Evolutionary conservation across 129 eudicot genomes (phyloP).

Genomic region (Tagetes patula): DNA sequence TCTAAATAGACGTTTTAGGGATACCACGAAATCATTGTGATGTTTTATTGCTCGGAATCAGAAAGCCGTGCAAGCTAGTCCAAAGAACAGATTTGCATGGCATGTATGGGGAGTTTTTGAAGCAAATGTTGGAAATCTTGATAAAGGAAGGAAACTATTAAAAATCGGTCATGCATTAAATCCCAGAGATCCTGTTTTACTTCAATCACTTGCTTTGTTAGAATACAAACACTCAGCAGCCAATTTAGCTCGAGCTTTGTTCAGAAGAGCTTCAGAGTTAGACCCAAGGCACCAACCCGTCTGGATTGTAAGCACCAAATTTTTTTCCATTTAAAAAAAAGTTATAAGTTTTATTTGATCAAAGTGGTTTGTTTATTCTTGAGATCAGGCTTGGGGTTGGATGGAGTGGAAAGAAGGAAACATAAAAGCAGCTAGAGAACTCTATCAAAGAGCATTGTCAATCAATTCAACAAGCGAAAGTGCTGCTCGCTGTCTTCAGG

Average conservation of each 20-base stretch:
- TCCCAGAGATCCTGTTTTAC: slow-evolving; percentile 95
- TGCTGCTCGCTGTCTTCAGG: slow-evolving; percentile 99
- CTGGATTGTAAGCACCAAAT: slow-evolving; percentile 69
- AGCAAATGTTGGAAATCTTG: slow-evolving; percentile 65
- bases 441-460: slow-evolving; percentile 68
- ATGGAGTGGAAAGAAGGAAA: slow-evolving; percentile 99
- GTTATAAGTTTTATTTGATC: not conserved
- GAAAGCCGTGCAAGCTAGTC: slow-evolving; percentile 96
- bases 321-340: not conserved
- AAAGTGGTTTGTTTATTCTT: not conserved
- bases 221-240: slow-evolving; percentile 76
- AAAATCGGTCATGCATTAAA: slow-evolving; percentile 83
- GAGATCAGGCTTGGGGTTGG: slow-evolving; percentile 98
- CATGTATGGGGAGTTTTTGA: slow-evolving; percentile 98
- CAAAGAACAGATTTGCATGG: slow-evolving; percentile 98
- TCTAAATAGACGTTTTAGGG: slow-evolving; percentile 9
- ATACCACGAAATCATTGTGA: slow-evolving; percentile 21
- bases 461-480: slow-evolving; percentile 73
- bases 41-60: slow-evolving; percentile 35
- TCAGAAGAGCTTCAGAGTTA: slow-evolving; percentile 73
- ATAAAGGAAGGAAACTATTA: slow-evolving; percentile 72
- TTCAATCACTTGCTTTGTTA: slow-evolving; percentile 82
- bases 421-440: slow-evolving; percentile 69
- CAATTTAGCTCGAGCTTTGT: slow-evolving; percentile 74
- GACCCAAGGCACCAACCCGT: slow-evolving; percentile 93